These are phyloP conservation scores for Cladosporium sp. DNA, from an alignment of 2,329 filamentous ascomycete genomes.

Conservation along the genomic window DNA sequence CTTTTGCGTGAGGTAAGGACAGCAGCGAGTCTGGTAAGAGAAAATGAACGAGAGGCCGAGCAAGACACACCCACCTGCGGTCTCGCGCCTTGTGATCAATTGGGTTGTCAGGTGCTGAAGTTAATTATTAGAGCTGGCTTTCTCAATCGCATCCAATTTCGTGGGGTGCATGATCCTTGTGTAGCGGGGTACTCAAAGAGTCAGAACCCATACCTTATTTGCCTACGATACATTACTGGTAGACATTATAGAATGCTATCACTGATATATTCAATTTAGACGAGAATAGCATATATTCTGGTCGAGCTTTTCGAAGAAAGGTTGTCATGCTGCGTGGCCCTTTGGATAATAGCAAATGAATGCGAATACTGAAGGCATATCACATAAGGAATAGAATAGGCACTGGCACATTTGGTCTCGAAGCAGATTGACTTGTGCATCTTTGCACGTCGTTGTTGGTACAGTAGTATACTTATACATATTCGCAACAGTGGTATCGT, in stretches of 20 bases:
- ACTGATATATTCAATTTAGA: too few relatives aligned
- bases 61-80: background rate
- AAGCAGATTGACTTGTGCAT: too few relatives aligned
- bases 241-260: too few relatives aligned
- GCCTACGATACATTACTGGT: too few relatives aligned
- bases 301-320: too few relatives aligned
- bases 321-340: too few relatives aligned
- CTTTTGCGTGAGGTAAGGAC: background rate
- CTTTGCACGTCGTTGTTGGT: background rate
- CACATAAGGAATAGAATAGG: too few relatives aligned
- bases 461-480: constrained; percentile 12
- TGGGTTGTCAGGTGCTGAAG: constrained; percentile 6
- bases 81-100: background rate
- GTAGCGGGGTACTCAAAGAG: background rate
- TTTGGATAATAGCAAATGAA: too few relatives aligned
- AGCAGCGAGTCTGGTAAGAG: background rate
- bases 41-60: background rate
- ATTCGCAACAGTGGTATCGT: constrained; percentile 13
- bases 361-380: too few relatives aligned
- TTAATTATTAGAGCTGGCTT: background rate
- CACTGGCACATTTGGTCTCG: too few relatives aligned
- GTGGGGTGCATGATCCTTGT: background rate
- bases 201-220: too few relatives aligned
- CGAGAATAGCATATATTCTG: too few relatives aligned
- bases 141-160: constrained; percentile 1